Base-by-base conservation (phyloP, 1,284 basidiomycete genomes). In the Leccinum huronense region DNA sequence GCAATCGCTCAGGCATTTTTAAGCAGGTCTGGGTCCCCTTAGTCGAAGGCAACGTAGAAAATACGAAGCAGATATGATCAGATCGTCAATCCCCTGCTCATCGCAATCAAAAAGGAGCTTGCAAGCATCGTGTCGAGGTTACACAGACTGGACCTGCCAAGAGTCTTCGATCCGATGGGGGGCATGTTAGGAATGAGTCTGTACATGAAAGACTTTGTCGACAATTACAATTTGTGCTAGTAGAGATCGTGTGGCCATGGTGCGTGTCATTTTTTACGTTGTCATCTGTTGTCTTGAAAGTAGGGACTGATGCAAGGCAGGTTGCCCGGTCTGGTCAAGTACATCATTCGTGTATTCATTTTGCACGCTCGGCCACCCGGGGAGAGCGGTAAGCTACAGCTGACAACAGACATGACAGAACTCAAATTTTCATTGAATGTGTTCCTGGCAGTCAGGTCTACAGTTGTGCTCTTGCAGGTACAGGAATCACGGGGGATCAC, bases 331-430 rank as follows among this genome's bases (percentile, higher is more conserved):
- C 85, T 94, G 54, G 89, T 88, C 65, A 87, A 87, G 69, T 89
- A 89, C 73, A 86, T 91, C 33, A 88, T 97, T 58, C 84, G 84
- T 67, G 90, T 87, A 1, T 98, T 98, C 77, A 85, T 98, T 9
- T 76, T 97, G 58, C 94, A 98, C 61, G 90, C 90, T 11, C 87
- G 88, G 68, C 94, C 94, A 0, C 81, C 97, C 4, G 89, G 92
- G 13, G 96, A 98, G 79, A 86, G 85, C 65, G 93, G 94, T 2
- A 96, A 96, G 73, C 82, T 98, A 40, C 93, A 95, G 76, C 81
- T 98, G 65, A 94, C 94, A 61, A 91, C 88, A 60, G 96, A 98
- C 75, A 96, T 97, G 94, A 92, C 96, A 0, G 93, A 95, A 75
- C 83, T 98, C 60, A 97, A 98, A 78, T 97, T 98, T 75, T 88